These are phyloP conservation scores for Phytophthora cactorum DNA, from an alignment of 352 stramenopile species.

Conservation along the genomic window DNA sequence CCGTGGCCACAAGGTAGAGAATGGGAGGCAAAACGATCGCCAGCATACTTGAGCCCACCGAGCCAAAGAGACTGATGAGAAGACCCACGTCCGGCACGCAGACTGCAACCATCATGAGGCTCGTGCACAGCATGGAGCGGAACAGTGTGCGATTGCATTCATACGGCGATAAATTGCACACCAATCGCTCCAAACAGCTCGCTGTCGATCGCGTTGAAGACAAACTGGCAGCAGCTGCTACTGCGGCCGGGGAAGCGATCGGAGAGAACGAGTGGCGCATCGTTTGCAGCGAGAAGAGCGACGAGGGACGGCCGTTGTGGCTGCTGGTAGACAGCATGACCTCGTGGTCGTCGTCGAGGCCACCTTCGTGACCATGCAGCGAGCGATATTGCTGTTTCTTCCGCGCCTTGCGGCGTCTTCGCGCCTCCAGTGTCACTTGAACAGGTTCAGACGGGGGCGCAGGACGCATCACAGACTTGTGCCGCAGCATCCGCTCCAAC, in stretches of 20 bases:
- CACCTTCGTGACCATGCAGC: conserved; percentile 21
- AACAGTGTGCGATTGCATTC: conserved; percentile 84
- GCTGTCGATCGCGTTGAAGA: conserved; percentile 27
- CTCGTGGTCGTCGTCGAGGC: conserved; percentile 25
- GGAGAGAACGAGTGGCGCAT: conserved; percentile 37
- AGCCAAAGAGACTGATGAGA: conserved; percentile 83
- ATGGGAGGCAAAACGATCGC: conserved; percentile 79
- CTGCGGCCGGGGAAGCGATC: conserved; percentile 28
- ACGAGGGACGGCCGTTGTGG: conserved; percentile 16
- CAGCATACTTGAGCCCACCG: conserved; percentile 81
- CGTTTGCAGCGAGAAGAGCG: conserved; percentile 31
- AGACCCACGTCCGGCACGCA: conserved; percentile 75
- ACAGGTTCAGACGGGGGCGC: conserved; percentile 34
- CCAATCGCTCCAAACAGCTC: conserved; percentile 46
- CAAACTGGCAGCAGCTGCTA: conserved; percentile 23
- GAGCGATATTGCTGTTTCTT: conserved; percentile 36
- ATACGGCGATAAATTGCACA: conserved; percentile 68
- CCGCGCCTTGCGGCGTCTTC: conserved; percentile 36
- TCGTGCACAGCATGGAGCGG: conserved; percentile 82
- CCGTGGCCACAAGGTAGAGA: conserved; percentile 59
- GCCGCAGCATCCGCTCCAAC: conserved; percentile 63
- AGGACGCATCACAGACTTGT: conserved; percentile 51
- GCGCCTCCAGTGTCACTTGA: conserved; percentile 24
- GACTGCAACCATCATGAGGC: conserved; percentile 75
- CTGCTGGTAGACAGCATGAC: conserved; percentile 24